Evolutionary conservation across 345 rosid genomes (phyloP), one percentile per base, ranked within the genome.

Genomic region (Rubroshorea leprosula): DNA sequence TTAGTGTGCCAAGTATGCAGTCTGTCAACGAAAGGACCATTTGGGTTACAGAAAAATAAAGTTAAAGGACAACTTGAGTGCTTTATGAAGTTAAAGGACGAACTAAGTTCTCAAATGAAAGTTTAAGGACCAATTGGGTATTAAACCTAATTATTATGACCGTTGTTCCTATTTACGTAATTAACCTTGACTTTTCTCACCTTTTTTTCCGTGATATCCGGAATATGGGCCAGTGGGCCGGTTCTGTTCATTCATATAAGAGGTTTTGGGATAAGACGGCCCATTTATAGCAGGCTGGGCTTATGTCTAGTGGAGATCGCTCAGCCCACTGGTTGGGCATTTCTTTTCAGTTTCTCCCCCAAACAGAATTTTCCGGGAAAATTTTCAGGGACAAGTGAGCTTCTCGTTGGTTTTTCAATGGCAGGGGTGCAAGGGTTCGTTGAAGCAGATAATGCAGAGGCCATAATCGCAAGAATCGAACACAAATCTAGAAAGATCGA

Each of bases 391-490:
- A 39, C 25, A 50, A 59, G 35, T 8, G 63, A 45, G 44, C n/a
- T 46, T 0, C 14, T 44, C 47, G 47, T 14, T 15, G 6, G n/a
- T n/a, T 14, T 41, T 44, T 38, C 27, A 31, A 83, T 81, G 93
- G 82, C 86, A 12, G 85, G 74, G 38, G 55, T 58, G 4, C 68
- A 38, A 16, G 85, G 58, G 57, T 83, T 79, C 48, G 71, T 85
- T 11, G 92, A 88, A 62, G 88, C 90, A 43, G 98, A 91, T 69
- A 86, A 91, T 55, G 96, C 92, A 59, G 98, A 89, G 68, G 96
- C 89, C 35, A 83, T 86, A n/a, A 86, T 92, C 60, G 58, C 80
- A 6, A 79, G 96, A 79, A 89, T 92, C 64, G 98, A 92, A 73
- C 88, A 86, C 68, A 91, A 88, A 73, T 84, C 98, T 23, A 72